A percentile compares a stretch with the other conserved stretches of the same genome.
Conservation (phyloP, 805 yeast species). For the baker's yeast (Saccharomyces cerevisiae) region DNA sequence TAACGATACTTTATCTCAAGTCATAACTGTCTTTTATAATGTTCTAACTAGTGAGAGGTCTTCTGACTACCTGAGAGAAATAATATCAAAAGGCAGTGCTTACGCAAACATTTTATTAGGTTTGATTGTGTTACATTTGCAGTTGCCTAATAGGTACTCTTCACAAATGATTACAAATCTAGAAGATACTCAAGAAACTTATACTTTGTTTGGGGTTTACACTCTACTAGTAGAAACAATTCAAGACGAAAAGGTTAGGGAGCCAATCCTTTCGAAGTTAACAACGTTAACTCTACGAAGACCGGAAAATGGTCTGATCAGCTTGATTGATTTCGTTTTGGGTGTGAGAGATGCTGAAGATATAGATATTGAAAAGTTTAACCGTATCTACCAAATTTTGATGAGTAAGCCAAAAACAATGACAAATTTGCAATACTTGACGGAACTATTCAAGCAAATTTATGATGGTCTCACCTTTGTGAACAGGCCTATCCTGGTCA, state of each 20-base stretch:
- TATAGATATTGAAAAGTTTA: constrained; percentile 55
- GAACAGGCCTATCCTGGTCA: constrained; percentile 52
- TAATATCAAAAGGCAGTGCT: constrained; percentile 58
- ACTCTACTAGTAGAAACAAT: constrained; percentile 47
- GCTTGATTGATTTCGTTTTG: constrained; percentile 66
- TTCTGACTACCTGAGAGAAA: constrained; percentile 25
- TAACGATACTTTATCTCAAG: constrained; percentile 7
- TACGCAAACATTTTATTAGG: constrained; percentile 50
- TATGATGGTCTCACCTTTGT: constrained; percentile 49
- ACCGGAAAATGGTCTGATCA: constrained; percentile 57
- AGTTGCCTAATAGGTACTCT: neutral
- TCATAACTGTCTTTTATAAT: constrained; percentile 15
- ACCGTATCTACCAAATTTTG: constrained; percentile 58
- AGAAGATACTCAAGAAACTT: constrained; percentile 52
- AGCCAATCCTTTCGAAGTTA: constrained; percentile 41
- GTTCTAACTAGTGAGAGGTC: constrained; percentile 11
- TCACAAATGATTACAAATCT: constrained; percentile 19
- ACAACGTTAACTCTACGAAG: constrained; percentile 49
- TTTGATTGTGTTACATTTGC: constrained; percentile 33
- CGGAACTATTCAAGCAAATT: constrained; percentile 54
- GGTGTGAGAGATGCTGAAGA: constrained; percentile 67
- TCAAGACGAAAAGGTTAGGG: constrained; percentile 39
- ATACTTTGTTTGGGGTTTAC: constrained; percentile 52
- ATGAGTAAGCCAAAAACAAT: constrained; percentile 52
- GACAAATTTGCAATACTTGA: constrained; percentile 43